These are phyloP conservation scores for Lachnum nothofagi DNA, from an alignment of 2,329 filamentous ascomycete species.

Conservation along the genomic window DNA sequence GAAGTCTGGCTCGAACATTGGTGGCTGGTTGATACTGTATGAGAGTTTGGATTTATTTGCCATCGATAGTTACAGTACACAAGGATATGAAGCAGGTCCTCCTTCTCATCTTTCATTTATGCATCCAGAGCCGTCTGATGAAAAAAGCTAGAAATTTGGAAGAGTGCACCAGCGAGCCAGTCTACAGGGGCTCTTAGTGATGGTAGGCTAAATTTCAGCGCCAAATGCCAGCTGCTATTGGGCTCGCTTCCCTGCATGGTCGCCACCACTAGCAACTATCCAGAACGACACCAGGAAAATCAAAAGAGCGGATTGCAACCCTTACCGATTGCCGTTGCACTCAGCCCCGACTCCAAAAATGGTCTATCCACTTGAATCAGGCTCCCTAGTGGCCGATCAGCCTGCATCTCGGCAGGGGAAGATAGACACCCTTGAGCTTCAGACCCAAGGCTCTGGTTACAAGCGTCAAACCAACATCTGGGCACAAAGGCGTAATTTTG, in stretches of 20 bases:
- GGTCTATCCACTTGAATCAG: background rate
- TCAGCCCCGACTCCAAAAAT: background rate
- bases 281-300: background rate
- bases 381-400: background rate
- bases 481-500: background rate
- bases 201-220: slow-evolving; percentile 7
- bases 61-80: too few species aligned
- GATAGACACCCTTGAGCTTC: background rate
- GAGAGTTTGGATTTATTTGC: too few species aligned
- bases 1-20: too few species aligned
- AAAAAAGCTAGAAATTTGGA: background rate
- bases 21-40: too few species aligned
- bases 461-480: background rate
- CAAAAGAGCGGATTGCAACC: background rate
- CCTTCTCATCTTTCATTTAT: background rate
- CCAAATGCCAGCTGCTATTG: slow-evolving; percentile 1
- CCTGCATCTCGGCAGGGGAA: background rate
- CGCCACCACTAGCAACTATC: background rate
- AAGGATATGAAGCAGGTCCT: background rate
- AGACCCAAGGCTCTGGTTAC: slow-evolving; percentile 9
- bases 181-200: too few species aligned
- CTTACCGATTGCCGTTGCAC: background rate
- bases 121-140: background rate
- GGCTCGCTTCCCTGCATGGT: background rate
- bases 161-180: too few species aligned